Evolutionary conservation across 495 filamentous ascomycete species (phyloP).

Genomic region (Pyronema domesticum): DNA sequence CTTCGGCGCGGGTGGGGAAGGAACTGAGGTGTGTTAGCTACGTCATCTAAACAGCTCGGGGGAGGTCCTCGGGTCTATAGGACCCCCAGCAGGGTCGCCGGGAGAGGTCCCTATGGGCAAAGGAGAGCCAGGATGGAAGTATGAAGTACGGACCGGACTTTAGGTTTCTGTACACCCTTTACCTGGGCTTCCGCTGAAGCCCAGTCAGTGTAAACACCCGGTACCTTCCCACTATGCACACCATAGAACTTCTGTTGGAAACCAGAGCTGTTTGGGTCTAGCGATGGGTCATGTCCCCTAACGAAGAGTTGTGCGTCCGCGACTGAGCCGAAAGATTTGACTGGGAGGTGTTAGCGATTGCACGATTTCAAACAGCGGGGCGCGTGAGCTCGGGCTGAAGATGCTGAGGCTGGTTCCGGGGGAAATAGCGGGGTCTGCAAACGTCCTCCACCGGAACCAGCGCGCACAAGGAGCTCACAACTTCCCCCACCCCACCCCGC

Average conservation of each 20-base stretch:
- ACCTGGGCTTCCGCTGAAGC: conserved; percentile 58
- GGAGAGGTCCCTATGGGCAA: neutral
- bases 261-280: conserved; percentile 21
- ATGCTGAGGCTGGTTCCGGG: too few relatives aligned
- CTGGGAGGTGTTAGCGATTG: conserved; percentile 29
- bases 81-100: too few relatives aligned
- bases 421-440: too few relatives aligned
- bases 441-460: too few relatives aligned
- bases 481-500: too few relatives aligned
- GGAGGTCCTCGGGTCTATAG: too few relatives aligned
- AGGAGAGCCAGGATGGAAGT: neutral
- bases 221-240: conserved; percentile 61
- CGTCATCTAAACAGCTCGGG: neutral
- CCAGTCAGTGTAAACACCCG: conserved; percentile 86
- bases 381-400: neutral
- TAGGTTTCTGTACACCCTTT: conserved; percentile 54
- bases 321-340: conserved; percentile 63
- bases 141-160: conserved; percentile 23
- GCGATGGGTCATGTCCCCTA: conserved; percentile 37
- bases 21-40: conserved; percentile 30
- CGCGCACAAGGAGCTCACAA: too few relatives aligned
- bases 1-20: conserved; percentile 61
- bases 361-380: neutral
- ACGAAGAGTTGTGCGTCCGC: conserved; percentile 66
- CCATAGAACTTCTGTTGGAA: conserved; percentile 53